Evolutionary conservation across 2,329 filamentous ascomycete species (phyloP).

Genomic region (Ophiostoma tasmaniense): DNA sequence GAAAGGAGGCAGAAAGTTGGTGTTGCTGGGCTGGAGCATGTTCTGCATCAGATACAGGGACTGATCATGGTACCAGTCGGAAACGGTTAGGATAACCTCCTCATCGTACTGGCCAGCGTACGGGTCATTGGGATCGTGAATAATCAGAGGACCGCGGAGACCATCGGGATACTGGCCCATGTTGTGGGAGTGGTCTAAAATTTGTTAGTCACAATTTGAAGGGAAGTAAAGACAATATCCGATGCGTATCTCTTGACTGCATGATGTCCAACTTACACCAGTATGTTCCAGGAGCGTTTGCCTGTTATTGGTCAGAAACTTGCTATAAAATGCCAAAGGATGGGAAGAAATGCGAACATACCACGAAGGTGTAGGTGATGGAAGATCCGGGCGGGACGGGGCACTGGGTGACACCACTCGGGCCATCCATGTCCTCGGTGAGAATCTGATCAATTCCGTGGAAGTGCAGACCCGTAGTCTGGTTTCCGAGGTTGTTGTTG

Average conservation of each 20-base stretch:
- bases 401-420: slow-evolving; percentile 46
- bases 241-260: background rate
- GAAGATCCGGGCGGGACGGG: slow-evolving; percentile 42
- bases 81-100: slow-evolving; percentile 48
- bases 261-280: slow-evolving; percentile 33
- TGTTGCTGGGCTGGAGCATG: slow-evolving; percentile 36
- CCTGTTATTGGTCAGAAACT: background rate
- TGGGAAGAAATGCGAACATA: background rate
- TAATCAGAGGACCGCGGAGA: slow-evolving; percentile 52
- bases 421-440: slow-evolving; percentile 51
- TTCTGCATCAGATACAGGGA: slow-evolving; percentile 30
- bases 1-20: slow-evolving; percentile 32
- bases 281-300: slow-evolving; percentile 33
- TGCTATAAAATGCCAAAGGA: slow-evolving; percentile 28
- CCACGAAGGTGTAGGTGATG: slow-evolving; percentile 44
- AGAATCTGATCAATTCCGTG: slow-evolving; percentile 50
- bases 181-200: slow-evolving; percentile 51
- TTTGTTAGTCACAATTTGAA: background rate
- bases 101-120: slow-evolving; percentile 47
- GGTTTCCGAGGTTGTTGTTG: slow-evolving; percentile 43
- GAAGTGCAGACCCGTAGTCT: slow-evolving; percentile 46
- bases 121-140: slow-evolving; percentile 49
- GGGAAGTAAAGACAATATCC: background rate
- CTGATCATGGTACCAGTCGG: slow-evolving; percentile 38
- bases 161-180: slow-evolving; percentile 60